These are phyloP conservation scores for Hordeum pubiflorum DNA, from an alignment of 202 grass and related monocot species.

Conservation along the genomic window DNA sequence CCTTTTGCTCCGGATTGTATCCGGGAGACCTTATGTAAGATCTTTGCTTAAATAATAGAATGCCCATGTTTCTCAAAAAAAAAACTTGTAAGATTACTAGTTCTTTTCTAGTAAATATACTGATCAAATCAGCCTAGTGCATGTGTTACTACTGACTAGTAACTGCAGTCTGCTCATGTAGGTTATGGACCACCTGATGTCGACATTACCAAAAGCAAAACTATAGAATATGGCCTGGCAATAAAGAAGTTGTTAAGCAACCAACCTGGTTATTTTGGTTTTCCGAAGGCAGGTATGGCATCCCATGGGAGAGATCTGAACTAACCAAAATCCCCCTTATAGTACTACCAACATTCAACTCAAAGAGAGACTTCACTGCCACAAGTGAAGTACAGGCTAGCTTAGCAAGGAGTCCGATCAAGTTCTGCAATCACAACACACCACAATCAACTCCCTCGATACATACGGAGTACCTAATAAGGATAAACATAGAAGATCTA, in stretches of 20 bases:
- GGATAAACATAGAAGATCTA: conserved; percentile 13
- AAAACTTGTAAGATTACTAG: too few species aligned
- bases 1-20: too few species aligned
- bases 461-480: not conserved
- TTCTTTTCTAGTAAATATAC: not conserved
- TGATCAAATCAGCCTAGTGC: not conserved
- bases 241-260: conserved; percentile 6
- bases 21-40: too few species aligned
- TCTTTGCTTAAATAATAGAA: too few species aligned
- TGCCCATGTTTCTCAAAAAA: too few species aligned
- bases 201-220: not conserved
- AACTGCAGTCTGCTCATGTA: not conserved
- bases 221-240: conserved; percentile 2
- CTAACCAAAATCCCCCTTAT: conserved; percentile 66
- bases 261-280: conserved; percentile 81
- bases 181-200: not conserved
- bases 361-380: conserved; percentile 77
- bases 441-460: conserved; percentile 19
- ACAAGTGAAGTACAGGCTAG: conserved; percentile 66
- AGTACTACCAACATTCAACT: conserved; percentile 63
- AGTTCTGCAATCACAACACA: conserved; percentile 44
- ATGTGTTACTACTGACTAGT: not conserved
- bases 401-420: conserved; percentile 77
- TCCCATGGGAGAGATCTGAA: conserved; percentile 61
- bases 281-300: conserved; percentile 47